Evolutionary conservation across 768 basidiomycete genomes (phyloP).

Genomic region (Lentinus brumalis): DNA sequence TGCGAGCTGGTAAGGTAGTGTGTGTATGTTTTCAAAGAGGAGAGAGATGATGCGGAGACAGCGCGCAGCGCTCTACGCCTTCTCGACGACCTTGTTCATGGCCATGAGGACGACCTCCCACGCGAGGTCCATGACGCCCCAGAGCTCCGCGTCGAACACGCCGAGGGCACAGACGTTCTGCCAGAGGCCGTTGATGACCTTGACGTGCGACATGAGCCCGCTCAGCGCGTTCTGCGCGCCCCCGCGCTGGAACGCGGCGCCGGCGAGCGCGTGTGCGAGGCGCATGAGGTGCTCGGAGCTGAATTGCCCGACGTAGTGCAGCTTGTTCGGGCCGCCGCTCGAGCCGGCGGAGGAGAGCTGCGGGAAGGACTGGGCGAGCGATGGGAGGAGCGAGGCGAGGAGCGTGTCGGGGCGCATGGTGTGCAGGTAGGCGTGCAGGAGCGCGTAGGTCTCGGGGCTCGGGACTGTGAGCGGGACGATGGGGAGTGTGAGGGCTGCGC

Average conservation of each 20-base stretch:
- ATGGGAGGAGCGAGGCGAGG: constrained; percentile 48
- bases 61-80: constrained; percentile 13
- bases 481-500: constrained; percentile 46
- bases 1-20: not conserved
- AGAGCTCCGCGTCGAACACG: constrained; percentile 48
- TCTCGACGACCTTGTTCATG: constrained; percentile 33
- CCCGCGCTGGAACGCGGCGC: constrained; percentile 23
- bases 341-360: constrained; percentile 10
- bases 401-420: constrained; percentile 55
- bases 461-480: constrained; percentile 66
- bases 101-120: constrained; percentile 51
- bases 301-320: constrained; percentile 29
- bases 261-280: constrained; percentile 30
- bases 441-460: constrained; percentile 59
- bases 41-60: not conserved
- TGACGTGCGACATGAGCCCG: constrained; percentile 38
- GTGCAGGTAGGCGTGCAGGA: constrained; percentile 68
- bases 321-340: constrained; percentile 14
- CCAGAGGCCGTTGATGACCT: constrained; percentile 50
- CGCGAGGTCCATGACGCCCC: constrained; percentile 49
- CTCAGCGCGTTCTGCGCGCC: constrained; percentile 30
- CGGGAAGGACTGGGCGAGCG: constrained; percentile 27
- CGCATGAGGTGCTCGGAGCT: constrained; percentile 25
- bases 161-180: constrained; percentile 52
- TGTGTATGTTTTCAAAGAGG: not conserved